These are phyloP conservation scores for Cupressus sempervirens DNA, from an alignment of 75 land plant genomes.

Conservation along the genomic window DNA sequence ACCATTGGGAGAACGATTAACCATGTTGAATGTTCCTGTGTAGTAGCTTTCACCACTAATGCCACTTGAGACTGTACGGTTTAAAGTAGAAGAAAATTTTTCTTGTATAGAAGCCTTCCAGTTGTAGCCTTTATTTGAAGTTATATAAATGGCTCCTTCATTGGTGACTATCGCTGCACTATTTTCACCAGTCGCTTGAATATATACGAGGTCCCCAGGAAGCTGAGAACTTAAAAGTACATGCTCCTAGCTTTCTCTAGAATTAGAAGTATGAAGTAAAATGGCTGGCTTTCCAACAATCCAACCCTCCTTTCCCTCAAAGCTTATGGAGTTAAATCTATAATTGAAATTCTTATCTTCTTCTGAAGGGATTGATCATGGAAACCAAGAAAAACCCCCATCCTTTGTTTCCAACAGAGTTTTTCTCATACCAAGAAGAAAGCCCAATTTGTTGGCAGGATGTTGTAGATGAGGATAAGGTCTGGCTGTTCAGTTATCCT, in stretches of 20 bases:
- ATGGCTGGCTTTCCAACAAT: conserved; percentile 98
- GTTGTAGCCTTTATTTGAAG: conserved; percentile 91
- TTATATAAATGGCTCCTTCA: conserved; percentile 93
- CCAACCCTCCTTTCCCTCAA: conserved; percentile 96
- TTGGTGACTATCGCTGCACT: conserved; percentile 99
- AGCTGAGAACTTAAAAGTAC: conserved; percentile 89
- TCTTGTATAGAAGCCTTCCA: conserved; percentile 99
- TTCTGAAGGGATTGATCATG: conserved; percentile 88
- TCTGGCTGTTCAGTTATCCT: too few species aligned
- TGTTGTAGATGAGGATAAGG: too few species aligned
- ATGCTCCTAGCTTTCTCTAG: conserved; percentile 89
- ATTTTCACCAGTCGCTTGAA: conserved; percentile 86
- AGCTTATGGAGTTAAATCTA: conserved; percentile 92
- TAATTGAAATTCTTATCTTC: conserved; percentile 99
- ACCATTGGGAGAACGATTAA: too few species aligned
- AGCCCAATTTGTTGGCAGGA: too few species aligned
- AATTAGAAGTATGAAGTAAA: conserved; percentile 80
- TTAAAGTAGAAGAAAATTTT: conserved; percentile 95
- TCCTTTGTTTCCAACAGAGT: conserved; percentile 97
- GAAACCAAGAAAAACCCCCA: conserved; percentile 85
- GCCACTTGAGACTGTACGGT: too few species aligned
- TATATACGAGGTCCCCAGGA: conserved; percentile 95
- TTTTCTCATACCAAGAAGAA: conserved; percentile 92
- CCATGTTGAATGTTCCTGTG: too few species aligned
- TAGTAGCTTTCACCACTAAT: too few species aligned